These are phyloP conservation scores for Candida arabinofermentans DNA, from an alignment of 805 yeast species.

Conservation along the genomic window DNA sequence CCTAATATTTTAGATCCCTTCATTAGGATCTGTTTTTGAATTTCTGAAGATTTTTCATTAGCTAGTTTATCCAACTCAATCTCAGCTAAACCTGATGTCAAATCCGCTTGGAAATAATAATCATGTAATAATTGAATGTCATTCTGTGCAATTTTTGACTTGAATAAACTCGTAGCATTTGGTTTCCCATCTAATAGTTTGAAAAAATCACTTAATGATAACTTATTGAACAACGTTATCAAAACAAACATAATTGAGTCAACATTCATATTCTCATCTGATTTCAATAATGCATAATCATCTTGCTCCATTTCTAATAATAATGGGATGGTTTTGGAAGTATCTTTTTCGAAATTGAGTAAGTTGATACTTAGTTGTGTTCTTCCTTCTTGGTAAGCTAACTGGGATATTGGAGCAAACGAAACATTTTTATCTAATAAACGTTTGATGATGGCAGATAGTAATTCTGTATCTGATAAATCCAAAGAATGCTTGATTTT, in stretches of 20 bases:
- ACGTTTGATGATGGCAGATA: constrained; percentile 43
- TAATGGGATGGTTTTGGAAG: constrained; percentile 56
- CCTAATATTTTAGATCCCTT: constrained; percentile 28
- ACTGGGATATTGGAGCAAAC: constrained; percentile 53
- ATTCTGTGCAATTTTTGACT: constrained; percentile 28
- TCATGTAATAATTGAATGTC: constrained; percentile 43
- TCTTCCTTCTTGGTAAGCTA: constrained; percentile 83
- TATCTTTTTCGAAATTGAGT: constrained; percentile 63
- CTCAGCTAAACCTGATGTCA: constrained; percentile 42
- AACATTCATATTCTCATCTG: constrained; percentile 56
- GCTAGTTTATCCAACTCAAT: constrained; percentile 30
- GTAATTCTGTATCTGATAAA: constrained; percentile 56
- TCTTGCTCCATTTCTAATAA: constrained; percentile 69
- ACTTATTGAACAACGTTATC: constrained; percentile 46
- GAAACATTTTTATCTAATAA: constrained; percentile 45
- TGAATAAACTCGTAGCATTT: constrained; percentile 38
- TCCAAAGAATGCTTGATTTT: constrained; percentile 56
- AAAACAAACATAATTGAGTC: constrained; percentile 60
- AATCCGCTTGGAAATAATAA: constrained; percentile 63
- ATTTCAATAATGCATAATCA: constrained; percentile 62
- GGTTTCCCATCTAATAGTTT: constrained; percentile 51
- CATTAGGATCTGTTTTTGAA: constrained; percentile 22
- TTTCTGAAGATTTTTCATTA: constrained; percentile 21
- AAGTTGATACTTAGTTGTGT: constrained; percentile 59
- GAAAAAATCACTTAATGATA: constrained; percentile 66